Conservation (phyloP, 257 asterid species). For the Coffea canephora region DNA sequence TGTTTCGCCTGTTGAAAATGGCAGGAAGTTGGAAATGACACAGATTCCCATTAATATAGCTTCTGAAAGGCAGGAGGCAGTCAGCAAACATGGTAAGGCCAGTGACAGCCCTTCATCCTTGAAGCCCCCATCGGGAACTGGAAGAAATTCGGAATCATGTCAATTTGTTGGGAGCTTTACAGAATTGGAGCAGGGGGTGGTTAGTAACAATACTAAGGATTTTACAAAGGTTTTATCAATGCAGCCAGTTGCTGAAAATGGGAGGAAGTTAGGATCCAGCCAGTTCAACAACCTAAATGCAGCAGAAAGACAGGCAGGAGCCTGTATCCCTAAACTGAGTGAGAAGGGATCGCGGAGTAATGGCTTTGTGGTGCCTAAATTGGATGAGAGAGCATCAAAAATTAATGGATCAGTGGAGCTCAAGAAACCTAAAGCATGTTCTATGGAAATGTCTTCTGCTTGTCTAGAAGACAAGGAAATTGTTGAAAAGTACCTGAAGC, state of each 20-base stretch:
- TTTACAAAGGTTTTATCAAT: slow-evolving; percentile 9
- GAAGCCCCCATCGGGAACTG: slow-evolving; percentile 17
- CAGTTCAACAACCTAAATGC: slow-evolving; percentile 9
- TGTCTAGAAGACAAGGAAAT: slow-evolving; percentile 28
- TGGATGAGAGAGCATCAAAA: slow-evolving; percentile 24
- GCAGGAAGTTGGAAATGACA: slow-evolving; percentile 23
- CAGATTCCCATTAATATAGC: slow-evolving; percentile 18
- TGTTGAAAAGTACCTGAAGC: slow-evolving; percentile 17
- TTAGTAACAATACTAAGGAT: slow-evolving; percentile 13
- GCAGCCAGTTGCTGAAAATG: slow-evolving; percentile 17
- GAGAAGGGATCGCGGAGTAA: slow-evolving; percentile 4
- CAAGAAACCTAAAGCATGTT: slow-evolving; percentile 15
- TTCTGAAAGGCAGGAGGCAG: slow-evolving; percentile 22
- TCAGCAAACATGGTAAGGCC: slow-evolving; percentile 13
- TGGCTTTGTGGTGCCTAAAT: slow-evolving; percentile 13
- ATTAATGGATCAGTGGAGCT: slow-evolving; percentile 31
- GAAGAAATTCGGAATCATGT: slow-evolving; percentile 31
- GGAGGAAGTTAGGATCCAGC: slow-evolving; percentile 15
- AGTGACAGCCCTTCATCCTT: slow-evolving; percentile 26
- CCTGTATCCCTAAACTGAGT: background rate
- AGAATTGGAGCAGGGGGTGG: slow-evolving; percentile 12
- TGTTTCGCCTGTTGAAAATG: slow-evolving; percentile 26
- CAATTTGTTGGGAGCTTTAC: slow-evolving; percentile 19
- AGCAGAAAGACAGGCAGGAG: slow-evolving; percentile 2
- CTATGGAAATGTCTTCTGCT: slow-evolving; percentile 1